These are phyloP conservation scores for Vanderwaltozyma polyspora DNA, from an alignment of 805 yeast species.

Conservation along the genomic window DNA sequence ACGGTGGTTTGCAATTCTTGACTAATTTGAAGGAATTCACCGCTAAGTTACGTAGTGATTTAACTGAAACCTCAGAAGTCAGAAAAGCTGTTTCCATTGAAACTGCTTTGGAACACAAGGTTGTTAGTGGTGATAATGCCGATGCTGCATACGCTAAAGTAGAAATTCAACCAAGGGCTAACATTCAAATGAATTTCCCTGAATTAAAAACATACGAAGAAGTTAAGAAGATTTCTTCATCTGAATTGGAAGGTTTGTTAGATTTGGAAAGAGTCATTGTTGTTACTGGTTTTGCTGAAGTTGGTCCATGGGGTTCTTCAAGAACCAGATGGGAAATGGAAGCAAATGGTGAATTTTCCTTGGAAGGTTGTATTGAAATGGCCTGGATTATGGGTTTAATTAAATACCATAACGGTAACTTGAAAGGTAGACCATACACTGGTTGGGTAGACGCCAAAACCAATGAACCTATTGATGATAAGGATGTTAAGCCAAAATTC, in stretches of 20 bases:
- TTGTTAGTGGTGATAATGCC: slow-evolving; percentile 77
- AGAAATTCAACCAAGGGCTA: slow-evolving; percentile 83
- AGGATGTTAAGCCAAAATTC: slow-evolving; percentile 83
- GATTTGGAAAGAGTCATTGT: slow-evolving; percentile 89
- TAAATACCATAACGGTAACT: slow-evolving; percentile 80
- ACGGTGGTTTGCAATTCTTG: slow-evolving; percentile 95
- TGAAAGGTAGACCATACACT: slow-evolving; percentile 59
- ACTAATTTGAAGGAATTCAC: slow-evolving; percentile 86
- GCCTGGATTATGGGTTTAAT: slow-evolving; percentile 99
- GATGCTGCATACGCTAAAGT: slow-evolving; percentile 76
- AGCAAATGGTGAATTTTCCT: slow-evolving; percentile 83
- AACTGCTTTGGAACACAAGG: slow-evolving; percentile 71
- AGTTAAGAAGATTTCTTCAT: slow-evolving; percentile 49
- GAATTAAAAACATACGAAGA: slow-evolving; percentile 65
- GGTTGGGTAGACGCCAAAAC: slow-evolving; percentile 98
- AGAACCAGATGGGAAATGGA: slow-evolving; percentile 99
- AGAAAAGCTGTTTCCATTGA: slow-evolving; percentile 94
- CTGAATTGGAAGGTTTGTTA: slow-evolving; percentile 78
- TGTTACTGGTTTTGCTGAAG: slow-evolving; percentile 96
- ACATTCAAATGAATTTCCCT: slow-evolving; percentile 91
- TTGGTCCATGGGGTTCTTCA: slow-evolving; percentile 98
- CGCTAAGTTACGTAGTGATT: slow-evolving; percentile 58
- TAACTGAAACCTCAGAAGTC: slow-evolving; percentile 74
- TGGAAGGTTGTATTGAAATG: slow-evolving; percentile 98
- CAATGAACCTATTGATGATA: slow-evolving; percentile 85